Conservation (phyloP, 2,329 filamentous ascomycete genomes). For the Myriangium duriaei region DNA sequence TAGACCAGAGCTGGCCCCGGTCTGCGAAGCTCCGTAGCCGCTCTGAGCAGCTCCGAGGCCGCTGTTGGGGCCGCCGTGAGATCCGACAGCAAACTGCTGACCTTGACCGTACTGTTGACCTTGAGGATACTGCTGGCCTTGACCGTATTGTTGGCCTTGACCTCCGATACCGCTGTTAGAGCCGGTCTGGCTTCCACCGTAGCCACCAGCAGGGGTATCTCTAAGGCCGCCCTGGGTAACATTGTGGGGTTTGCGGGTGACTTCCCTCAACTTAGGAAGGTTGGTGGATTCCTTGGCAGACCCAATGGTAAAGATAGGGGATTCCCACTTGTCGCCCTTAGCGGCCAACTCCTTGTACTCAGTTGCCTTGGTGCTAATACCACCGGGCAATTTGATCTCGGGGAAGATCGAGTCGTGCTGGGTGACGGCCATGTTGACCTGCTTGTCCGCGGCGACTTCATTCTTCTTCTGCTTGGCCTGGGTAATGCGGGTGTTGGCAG, state of each 20-base stretch:
- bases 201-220: conserved; percentile 13
- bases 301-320: conserved; percentile 82
- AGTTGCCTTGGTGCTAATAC: conserved; percentile 84
- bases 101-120: neutral
- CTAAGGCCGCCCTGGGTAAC: conserved; percentile 27
- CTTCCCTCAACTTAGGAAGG: conserved; percentile 46
- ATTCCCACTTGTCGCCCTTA: conserved; percentile 91
- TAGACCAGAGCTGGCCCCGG: neutral
- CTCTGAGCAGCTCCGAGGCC: neutral
- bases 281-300: conserved; percentile 58
- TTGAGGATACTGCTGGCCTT: neutral
- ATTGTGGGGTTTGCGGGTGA: conserved; percentile 48
- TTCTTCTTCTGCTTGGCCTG: conserved; percentile 69
- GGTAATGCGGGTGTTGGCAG: conserved; percentile 59
- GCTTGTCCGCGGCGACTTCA: conserved; percentile 47
- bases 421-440: conserved; percentile 73
- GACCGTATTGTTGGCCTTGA: neutral
- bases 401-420: conserved; percentile 89
- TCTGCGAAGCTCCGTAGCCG: neutral
- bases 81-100: neutral
- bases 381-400: conserved; percentile 70
- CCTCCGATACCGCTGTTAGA: neutral
- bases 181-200: neutral
- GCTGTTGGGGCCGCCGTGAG: neutral
- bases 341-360: conserved; percentile 80